Percentiles rank a stretch among this genome's conserved stretches.
Evolutionary conservation across 1,284 basidiomycete species (phyloP).

Genomic region (Coriolopsis trogii): DNA sequence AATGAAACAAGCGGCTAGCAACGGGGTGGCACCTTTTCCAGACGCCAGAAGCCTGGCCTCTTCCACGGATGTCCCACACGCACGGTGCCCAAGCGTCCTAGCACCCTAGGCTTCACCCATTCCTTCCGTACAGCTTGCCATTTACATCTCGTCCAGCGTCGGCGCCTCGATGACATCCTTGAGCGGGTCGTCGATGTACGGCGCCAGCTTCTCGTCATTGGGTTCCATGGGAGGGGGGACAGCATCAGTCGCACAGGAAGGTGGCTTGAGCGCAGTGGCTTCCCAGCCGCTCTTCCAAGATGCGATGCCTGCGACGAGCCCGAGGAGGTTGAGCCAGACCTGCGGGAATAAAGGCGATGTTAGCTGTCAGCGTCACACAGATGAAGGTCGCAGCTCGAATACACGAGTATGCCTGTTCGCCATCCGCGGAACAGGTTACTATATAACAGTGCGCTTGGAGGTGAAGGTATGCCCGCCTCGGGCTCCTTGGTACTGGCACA

Average conservation of each 20-base stretch:
- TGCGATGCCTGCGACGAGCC: constrained; percentile 62
- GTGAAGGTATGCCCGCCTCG: no score
- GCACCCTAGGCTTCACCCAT: neutral
- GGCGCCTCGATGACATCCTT: constrained; percentile 24
- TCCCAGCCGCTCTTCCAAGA: constrained; percentile 78
- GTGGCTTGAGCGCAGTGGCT: constrained; percentile 59
- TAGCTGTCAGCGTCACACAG: neutral
- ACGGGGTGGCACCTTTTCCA: no score
- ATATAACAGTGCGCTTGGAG: no score
- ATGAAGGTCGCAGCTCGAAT: neutral
- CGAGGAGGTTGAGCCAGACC: constrained; percentile 66
- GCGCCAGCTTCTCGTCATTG: constrained; percentile 21
- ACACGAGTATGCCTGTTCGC: no score
- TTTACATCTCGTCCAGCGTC: constrained; percentile 21
- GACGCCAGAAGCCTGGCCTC: no score
- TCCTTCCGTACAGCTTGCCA: no score
- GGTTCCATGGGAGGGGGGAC: constrained; percentile 11
- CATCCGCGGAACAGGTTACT: no score
- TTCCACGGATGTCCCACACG: no score
- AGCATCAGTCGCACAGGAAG: constrained; percentile 1
- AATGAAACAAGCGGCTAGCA: no score
- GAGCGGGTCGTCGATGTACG: constrained; percentile 19
- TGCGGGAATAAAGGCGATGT: constrained; percentile 29
- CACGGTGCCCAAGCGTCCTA: no score
- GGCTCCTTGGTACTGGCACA: no score